Evolutionary conservation across 495 filamentous ascomycete species (phyloP).

Genomic region (Amphirosellinia nigrospora): DNA sequence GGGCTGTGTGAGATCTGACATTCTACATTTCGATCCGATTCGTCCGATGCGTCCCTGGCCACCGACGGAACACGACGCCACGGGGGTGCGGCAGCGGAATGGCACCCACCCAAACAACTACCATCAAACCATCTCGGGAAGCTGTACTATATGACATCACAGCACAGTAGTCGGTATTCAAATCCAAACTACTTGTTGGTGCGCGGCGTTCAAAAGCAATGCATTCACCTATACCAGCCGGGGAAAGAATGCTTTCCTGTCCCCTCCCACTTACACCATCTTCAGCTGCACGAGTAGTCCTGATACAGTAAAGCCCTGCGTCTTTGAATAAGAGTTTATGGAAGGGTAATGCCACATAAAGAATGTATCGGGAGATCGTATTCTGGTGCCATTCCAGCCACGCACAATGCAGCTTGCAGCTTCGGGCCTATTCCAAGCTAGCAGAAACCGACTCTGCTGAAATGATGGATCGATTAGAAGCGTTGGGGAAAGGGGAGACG

Average conservation of each 20-base stretch:
- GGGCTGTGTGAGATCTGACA: conserved; percentile 37
- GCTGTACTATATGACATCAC: conserved; percentile 25
- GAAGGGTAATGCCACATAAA: conserved; percentile 24
- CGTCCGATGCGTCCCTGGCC: conserved; percentile 27
- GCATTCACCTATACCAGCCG: neutral
- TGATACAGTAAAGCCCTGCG: neutral
- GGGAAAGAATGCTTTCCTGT: neutral
- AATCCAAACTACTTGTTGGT: neutral
- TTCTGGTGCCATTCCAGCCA: conserved; percentile 38
- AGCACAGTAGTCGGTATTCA: neutral
- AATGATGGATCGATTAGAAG: conserved; percentile 27
- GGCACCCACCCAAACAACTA: conserved; percentile 22
- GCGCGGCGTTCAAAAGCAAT: conserved; percentile 10
- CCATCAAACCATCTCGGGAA: conserved; percentile 20
- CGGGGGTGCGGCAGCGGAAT: conserved; percentile 27
- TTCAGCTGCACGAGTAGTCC: neutral
- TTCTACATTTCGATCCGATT: conserved; percentile 26
- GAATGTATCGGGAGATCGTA: conserved; percentile 37
- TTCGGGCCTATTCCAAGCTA: conserved; percentile 36
- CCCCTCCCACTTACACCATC: neutral
- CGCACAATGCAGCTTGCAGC: conserved; percentile 33
- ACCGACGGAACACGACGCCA: conserved; percentile 24
- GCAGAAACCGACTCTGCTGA: conserved; percentile 24
- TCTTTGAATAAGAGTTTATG: neutral
- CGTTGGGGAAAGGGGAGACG: conserved; percentile 18